Base-by-base conservation (phyloP, 2,329 filamentous ascomycete genomes). In the Xylariomycetidae sp. region DNA sequence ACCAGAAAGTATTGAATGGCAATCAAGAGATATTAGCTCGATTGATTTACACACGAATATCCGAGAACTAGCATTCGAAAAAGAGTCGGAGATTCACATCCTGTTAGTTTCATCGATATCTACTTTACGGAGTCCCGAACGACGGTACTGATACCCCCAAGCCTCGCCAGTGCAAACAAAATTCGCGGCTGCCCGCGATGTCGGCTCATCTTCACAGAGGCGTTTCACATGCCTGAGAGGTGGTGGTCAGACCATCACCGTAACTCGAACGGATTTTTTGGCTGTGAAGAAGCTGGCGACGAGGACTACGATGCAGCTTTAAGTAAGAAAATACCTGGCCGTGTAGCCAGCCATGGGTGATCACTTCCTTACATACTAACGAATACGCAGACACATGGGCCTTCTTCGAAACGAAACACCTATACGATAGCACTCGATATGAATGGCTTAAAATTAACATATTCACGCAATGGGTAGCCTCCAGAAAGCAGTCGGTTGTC, bases 251-350 rank as follows among this genome's bases (percentile, higher is more conserved):
- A 49, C 5, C 51, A 56, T 22, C 53, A 47, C 26, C 42, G 42
- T 11, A 53, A 54, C 22, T 53, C 60, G 3, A 66, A 64, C n/a
- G 63, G 61, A 0, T 61, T 63, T 19, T 62, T 66, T 39, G 62
- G 62, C 1, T 54, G 50, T 29, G 51, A 56, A 13, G 45, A 37
- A 8, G 42, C 30, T 4, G 26, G 40, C 5, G 34, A 43, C 16
- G 30, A 45, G 1, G 45, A 38, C 6, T 20, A 31, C 16, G 13
- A 25, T 3, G 19, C 34, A 3, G 43, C 34, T 10, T 23, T 47
- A 6, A 48, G 50, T 56, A 31, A n/a, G 54, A 42, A 13, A 1
- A 6, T 7, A 8, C 7, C 10, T 5, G 18, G 8, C 11, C 4
- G 10, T 4, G 7, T 4, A 12, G 14, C 10, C 6, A 7, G 15